A percentile compares a stretch with the other conserved stretches of the same genome.
phyloP scores from a whole-genome alignment of 192 early-diverging fungal genomes.

The Umbelopsis ramanniana region DNA sequence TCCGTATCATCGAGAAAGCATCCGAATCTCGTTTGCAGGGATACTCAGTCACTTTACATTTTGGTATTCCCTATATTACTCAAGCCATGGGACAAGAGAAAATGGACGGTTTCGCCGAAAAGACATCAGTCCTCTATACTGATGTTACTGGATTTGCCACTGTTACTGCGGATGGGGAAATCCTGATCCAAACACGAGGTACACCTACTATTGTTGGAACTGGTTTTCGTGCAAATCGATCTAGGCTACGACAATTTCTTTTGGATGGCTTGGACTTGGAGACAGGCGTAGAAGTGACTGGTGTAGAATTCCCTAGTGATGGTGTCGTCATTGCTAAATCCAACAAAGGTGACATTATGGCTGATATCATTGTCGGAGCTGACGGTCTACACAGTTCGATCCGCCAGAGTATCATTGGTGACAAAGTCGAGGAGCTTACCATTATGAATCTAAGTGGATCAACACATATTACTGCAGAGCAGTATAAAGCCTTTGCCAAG shows the following conservation, averaged over 20 bases:
- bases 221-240: too few relatives aligned
- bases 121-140: not conserved
- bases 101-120: not conserved
- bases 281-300: too few relatives aligned
- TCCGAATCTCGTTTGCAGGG: not conserved
- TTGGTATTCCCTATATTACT: not conserved
- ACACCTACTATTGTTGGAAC: too few relatives aligned
- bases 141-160: slow-evolving; percentile 1
- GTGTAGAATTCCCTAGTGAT: too few relatives aligned
- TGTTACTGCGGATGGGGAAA: not conserved
- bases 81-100: not conserved
- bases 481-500: not conserved
- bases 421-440: not conserved
- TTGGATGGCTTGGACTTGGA: too few relatives aligned
- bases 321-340: too few relatives aligned
- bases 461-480: not conserved
- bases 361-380: too few relatives aligned
- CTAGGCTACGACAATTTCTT: too few relatives aligned
- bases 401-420: not conserved
- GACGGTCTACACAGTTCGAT: too few relatives aligned
- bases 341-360: too few relatives aligned
- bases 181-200: not conserved
- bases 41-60: slow-evolving; percentile 1
- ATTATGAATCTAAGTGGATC: not conserved
- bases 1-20: too few relatives aligned